A percentile compares a stretch with the other conserved stretches of the same genome.
Conservation (phyloP, 2,329 filamentous ascomycete species). For the Thielaviopsis punctulata region DNA sequence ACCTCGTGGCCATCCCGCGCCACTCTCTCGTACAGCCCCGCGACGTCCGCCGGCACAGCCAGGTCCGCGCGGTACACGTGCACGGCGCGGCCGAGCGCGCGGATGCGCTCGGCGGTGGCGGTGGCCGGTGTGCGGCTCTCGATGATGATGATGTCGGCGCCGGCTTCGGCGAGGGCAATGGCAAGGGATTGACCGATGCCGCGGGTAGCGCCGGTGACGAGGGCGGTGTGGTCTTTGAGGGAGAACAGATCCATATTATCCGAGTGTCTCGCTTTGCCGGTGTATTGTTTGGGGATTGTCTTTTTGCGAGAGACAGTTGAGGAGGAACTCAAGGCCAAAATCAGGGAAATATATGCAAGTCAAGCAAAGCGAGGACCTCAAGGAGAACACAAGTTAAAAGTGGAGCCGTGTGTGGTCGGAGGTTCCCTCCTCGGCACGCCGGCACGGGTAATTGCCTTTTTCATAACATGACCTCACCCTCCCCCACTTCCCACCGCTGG, state of each 20-base stretch:
- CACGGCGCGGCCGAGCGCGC: conserved; percentile 47
- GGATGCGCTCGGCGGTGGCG: conserved; percentile 42
- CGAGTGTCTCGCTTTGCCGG: conserved; percentile 18
- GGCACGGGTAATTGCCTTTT: too few species aligned
- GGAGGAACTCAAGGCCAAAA: too few species aligned
- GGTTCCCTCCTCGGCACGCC: too few species aligned
- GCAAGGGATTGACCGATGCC: conserved; percentile 42
- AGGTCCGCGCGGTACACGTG: conserved; percentile 56
- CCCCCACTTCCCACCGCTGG: too few species aligned
- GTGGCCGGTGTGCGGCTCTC: conserved; percentile 22
- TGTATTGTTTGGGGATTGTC: not conserved
- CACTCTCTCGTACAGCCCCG: conserved; percentile 40
- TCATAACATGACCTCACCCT: too few species aligned
- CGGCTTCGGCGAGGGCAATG: conserved; percentile 39
- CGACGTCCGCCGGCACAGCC: conserved; percentile 39
- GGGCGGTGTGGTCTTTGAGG: conserved; percentile 36
- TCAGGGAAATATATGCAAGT: too few species aligned
- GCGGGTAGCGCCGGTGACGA: conserved; percentile 39
- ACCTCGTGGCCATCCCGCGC: conserved; percentile 47
- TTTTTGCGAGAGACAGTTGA: not conserved
- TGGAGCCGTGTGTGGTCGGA: too few species aligned
- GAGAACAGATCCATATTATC: conserved; percentile 26
- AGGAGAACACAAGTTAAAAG: too few species aligned
- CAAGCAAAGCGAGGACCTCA: too few species aligned
- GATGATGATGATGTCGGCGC: conserved; percentile 37